A percentile compares a stretch with the other conserved stretches of the same genome.
Evolutionary conservation across 805 yeast species (phyloP).

Genomic region (Metschnikowia amazonensis): DNA sequence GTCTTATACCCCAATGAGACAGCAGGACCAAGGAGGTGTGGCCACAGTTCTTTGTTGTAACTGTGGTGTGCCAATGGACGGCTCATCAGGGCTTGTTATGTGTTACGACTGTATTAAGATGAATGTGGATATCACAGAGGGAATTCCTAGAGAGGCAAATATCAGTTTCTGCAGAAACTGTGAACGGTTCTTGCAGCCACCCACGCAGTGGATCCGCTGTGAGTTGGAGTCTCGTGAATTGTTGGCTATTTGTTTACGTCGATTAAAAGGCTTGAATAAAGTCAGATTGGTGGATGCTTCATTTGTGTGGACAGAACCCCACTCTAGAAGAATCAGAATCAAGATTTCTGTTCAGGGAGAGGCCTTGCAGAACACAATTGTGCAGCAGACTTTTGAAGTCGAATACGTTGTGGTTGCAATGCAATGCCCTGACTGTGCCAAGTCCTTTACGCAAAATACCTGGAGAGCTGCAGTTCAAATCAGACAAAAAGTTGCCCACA

Average conservation of each 20-base stretch:
- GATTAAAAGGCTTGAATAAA: constrained; percentile 81
- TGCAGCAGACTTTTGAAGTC: constrained; percentile 92
- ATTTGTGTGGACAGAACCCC: constrained; percentile 99
- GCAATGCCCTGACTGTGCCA: constrained; percentile 99
- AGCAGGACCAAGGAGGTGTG: constrained; percentile 23
- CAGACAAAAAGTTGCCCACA: constrained; percentile 95
- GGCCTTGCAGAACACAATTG: constrained; percentile 84
- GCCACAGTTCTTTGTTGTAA: constrained; percentile 95
- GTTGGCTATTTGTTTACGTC: constrained; percentile 82
- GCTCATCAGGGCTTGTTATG: constrained; percentile 88
- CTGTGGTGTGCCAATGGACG: constrained; percentile 99
- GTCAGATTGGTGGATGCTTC: constrained; percentile 90
- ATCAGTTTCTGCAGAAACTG: constrained; percentile 95
- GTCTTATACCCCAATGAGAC: constrained; percentile 19
- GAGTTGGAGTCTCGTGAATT: constrained; percentile 90
- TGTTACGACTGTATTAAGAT: constrained; percentile 96
- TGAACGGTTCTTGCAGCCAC: constrained; percentile 94
- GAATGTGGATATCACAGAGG: constrained; percentile 90
- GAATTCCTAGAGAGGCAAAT: constrained; percentile 87
- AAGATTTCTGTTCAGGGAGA: constrained; percentile 96
- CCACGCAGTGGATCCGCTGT: constrained; percentile 87
- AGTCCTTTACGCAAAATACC: constrained; percentile 91
- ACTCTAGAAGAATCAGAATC: constrained; percentile 88
- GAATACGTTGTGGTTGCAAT: constrained; percentile 90
- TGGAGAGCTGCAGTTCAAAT: constrained; percentile 98